These are phyloP conservation scores for Globisporangium splendens DNA, from an alignment of 352 stramenopile species.

Conservation along the genomic window DNA sequence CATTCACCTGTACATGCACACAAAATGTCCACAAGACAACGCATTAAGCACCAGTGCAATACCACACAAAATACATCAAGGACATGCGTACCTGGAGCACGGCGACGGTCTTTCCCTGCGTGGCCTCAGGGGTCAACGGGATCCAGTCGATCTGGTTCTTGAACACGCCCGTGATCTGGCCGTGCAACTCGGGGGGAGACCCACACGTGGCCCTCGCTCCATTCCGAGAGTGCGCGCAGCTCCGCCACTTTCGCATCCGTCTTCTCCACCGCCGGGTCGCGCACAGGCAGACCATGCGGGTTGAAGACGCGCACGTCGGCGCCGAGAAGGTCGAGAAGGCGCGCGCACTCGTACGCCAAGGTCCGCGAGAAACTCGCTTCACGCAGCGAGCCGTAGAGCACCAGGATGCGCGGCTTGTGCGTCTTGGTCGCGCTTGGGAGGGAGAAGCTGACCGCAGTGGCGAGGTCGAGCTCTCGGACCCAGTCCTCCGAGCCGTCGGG, in stretches of 20 bases:
- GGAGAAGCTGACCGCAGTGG: constrained; percentile 11
- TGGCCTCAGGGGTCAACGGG: constrained; percentile 53
- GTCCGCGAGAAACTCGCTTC: constrained; percentile 47
- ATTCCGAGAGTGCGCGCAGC: constrained; percentile 49
- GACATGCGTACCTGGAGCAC: constrained; percentile 16
- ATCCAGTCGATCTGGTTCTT: constrained; percentile 81
- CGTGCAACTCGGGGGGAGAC: constrained; percentile 65
- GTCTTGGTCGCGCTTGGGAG: constrained; percentile 19
- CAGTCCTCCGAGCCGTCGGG: constrained; percentile 17
- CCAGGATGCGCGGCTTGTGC: constrained; percentile 42
- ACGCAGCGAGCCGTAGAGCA: constrained; percentile 60
- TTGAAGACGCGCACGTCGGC: constrained; percentile 50
- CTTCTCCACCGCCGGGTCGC: constrained; percentile 46
- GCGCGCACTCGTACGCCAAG: constrained; percentile 50
- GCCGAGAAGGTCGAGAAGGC: constrained; percentile 50
- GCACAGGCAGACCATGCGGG: constrained; percentile 42
- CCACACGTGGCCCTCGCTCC: constrained; percentile 67
- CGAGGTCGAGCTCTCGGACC: constrained; percentile 25
- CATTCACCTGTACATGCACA: constrained; percentile 36
- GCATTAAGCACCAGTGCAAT: too few species aligned
- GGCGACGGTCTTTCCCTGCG: constrained; percentile 45
- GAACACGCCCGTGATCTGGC: constrained; percentile 55
- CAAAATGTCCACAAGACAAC: too few species aligned
- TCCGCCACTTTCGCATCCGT: constrained; percentile 54
- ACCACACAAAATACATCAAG: too few species aligned